A percentile compares a stretch with the other conserved stretches of the same genome.
phyloP scores from a whole-genome alignment of 306 rosid species.

The Delonix regia region DNA sequence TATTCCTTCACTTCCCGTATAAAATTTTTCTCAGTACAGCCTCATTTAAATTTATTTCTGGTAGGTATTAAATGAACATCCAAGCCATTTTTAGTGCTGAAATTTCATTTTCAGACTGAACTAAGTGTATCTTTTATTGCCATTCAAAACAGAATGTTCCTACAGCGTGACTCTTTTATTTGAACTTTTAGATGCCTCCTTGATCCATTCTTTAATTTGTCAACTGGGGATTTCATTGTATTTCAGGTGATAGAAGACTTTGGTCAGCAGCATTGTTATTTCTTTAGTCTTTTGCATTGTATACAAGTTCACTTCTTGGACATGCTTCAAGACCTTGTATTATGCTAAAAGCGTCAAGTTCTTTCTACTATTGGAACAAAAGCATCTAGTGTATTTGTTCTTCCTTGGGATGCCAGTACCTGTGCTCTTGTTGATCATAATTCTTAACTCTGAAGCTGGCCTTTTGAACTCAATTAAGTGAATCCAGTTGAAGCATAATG shows the following conservation, averaged over 20 bases:
- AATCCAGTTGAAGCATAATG: slow-evolving; percentile 40
- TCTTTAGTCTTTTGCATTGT: slow-evolving; percentile 14
- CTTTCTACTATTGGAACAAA: slow-evolving; percentile 1
- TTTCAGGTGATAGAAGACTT: slow-evolving; percentile 29
- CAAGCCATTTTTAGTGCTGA: background rate
- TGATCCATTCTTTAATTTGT: slow-evolving; percentile 3
- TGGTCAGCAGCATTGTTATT: slow-evolving; percentile 21
- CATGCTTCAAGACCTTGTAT: slow-evolving; percentile 6
- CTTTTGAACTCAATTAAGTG: slow-evolving; percentile 33
- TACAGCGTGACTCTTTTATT: background rate
- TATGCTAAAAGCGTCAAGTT: slow-evolving; percentile 20
- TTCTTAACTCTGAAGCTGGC: slow-evolving; percentile 29
- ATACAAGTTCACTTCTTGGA: background rate
- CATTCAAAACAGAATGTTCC: background rate
- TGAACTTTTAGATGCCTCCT: slow-evolving; percentile 6
- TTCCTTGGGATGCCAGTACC: slow-evolving; percentile 26
- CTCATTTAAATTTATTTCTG: background rate
- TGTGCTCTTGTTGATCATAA: slow-evolving; percentile 9
- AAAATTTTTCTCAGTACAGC: background rate
- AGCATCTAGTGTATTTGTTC: background rate
- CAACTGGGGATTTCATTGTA: background rate
- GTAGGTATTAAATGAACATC: background rate
- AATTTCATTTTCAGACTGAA: background rate
- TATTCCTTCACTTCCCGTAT: background rate
- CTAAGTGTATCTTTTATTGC: background rate